phyloP scores from a whole-genome alignment of 768 basidiomycete genomes.

The Suillus fuscotomentosus region DNA sequence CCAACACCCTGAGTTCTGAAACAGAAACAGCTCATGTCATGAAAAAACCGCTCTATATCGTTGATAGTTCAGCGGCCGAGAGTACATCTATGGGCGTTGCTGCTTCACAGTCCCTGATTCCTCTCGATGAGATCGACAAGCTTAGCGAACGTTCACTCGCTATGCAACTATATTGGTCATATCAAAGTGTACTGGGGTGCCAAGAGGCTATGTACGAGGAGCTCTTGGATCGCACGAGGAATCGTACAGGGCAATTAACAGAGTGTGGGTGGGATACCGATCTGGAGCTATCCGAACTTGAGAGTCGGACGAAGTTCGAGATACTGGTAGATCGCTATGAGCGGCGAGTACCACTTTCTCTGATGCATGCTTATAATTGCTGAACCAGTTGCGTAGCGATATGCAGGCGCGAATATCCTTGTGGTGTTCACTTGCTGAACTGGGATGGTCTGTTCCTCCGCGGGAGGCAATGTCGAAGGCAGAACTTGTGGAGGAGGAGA shows the following conservation, averaged over 20 bases:
- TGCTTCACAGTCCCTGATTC: slow-evolving; percentile 36
- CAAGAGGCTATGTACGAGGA: slow-evolving; percentile 81
- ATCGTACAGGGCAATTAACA: slow-evolving; percentile 49
- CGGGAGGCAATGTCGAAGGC: slow-evolving; percentile 67
- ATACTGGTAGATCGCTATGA: slow-evolving; percentile 55
- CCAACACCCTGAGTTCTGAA: slow-evolving; percentile 2
- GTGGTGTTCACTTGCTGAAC: slow-evolving; percentile 59
- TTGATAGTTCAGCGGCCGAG: slow-evolving; percentile 48
- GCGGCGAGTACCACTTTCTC: slow-evolving; percentile 36
- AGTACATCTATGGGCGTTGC: slow-evolving; percentile 34
- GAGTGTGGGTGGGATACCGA: slow-evolving; percentile 73
- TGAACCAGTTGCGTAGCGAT: slow-evolving; percentile 39
- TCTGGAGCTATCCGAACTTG: slow-evolving; percentile 55
- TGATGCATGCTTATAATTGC: background rate
- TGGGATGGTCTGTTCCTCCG: slow-evolving; percentile 59
- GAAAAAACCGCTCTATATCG: slow-evolving; percentile 36
- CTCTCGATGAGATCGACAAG: slow-evolving; percentile 40
- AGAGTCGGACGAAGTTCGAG: slow-evolving; percentile 59
- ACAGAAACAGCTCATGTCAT: slow-evolving; percentile 1
- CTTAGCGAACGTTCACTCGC: slow-evolving; percentile 62
- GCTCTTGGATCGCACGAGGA: slow-evolving; percentile 58
- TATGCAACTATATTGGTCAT: slow-evolving; percentile 70
- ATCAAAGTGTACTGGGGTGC: slow-evolving; percentile 58
- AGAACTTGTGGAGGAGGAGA: slow-evolving; percentile 66
- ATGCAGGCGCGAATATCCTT: slow-evolving; percentile 63